These are phyloP conservation scores for Pseudognaphalium luteoalbum DNA, from an alignment of 129 eudicot species.

Conservation along the genomic window DNA sequence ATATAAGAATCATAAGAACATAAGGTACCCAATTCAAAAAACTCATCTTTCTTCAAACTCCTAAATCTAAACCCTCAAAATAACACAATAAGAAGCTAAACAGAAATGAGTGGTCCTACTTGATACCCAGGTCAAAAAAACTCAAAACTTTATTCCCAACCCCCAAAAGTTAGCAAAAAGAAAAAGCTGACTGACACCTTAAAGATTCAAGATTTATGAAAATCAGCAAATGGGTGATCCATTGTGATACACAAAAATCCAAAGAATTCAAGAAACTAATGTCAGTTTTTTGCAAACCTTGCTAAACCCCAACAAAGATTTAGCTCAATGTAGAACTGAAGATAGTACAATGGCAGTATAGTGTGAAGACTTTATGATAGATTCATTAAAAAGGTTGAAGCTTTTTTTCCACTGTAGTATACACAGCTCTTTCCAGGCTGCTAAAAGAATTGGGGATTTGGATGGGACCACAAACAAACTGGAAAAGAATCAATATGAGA, in stretches of 20 bases:
- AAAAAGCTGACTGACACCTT: conserved; percentile 5
- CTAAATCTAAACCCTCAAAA: not conserved
- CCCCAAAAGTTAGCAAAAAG: conserved; percentile 3
- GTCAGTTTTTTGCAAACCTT: conserved; percentile 9
- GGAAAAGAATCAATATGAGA: conserved; percentile 34
- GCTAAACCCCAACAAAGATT: conserved; percentile 18
- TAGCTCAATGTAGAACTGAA: not conserved
- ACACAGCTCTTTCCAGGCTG: conserved; percentile 98
- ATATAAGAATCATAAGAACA: conserved; percentile 44
- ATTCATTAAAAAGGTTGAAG: conserved; percentile 33
- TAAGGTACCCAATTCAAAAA: conserved; percentile 36
- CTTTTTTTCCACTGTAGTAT: conserved; percentile 31
- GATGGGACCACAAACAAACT: conserved; percentile 58
- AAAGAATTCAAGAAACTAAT: conserved; percentile 3
- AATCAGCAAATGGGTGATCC: conserved; percentile 14
- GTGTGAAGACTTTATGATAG: conserved; percentile 20
- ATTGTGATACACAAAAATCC: not conserved
- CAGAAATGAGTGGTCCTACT: conserved; percentile 2
- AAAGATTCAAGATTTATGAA: conserved; percentile 17
- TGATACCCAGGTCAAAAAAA: not conserved
- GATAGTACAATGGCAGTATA: conserved; percentile 3
- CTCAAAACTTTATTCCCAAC: not conserved
- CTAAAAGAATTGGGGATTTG: conserved; percentile 33
- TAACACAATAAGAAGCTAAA: conserved; percentile 18
- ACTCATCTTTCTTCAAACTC: conserved; percentile 29